Evolutionary conservation across 257 asterid species (phyloP).

Genomic region (Nemophila menziesii): DNA sequence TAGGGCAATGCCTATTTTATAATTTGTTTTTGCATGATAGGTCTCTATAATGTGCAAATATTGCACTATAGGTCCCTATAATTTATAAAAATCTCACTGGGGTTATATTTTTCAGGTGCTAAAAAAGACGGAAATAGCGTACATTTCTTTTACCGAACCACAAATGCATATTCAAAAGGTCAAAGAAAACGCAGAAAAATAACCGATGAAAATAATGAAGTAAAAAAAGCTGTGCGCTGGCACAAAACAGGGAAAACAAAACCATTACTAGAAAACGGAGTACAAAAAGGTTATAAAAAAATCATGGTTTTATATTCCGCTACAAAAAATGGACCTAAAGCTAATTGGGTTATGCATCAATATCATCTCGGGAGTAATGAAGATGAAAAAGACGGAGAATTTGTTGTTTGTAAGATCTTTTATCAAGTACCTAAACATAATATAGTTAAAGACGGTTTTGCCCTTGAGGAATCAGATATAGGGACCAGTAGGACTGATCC

Average conservation of each 20-base stretch:
- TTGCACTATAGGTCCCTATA: too few species aligned
- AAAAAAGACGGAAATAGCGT: constrained; percentile 73
- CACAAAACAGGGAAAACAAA: constrained; percentile 89
- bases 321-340: constrained; percentile 41
- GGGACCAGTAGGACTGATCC: constrained; percentile 34
- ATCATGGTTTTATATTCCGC: constrained; percentile 70
- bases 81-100: too few species aligned
- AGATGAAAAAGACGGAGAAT: constrained; percentile 62
- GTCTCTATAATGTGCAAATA: too few species aligned
- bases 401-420: constrained; percentile 61
- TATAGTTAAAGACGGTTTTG: constrained; percentile 16
- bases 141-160: constrained; percentile 56
- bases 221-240: constrained; percentile 50
- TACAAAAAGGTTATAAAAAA: constrained; percentile 68
- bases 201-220: constrained; percentile 17
- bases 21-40: too few species aligned
- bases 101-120: constrained; percentile 44
- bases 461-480: constrained; percentile 33
- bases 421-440: constrained; percentile 54
- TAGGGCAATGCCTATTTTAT: too few species aligned
- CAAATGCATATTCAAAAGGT: constrained; percentile 69
- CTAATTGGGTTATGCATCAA: constrained; percentile 93
- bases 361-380: constrained; percentile 63
- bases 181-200: constrained; percentile 73
- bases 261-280: constrained; percentile 40